Conservation (phyloP, 1,284 basidiomycete species). For the Pyrrhoderma noxium region DNA sequence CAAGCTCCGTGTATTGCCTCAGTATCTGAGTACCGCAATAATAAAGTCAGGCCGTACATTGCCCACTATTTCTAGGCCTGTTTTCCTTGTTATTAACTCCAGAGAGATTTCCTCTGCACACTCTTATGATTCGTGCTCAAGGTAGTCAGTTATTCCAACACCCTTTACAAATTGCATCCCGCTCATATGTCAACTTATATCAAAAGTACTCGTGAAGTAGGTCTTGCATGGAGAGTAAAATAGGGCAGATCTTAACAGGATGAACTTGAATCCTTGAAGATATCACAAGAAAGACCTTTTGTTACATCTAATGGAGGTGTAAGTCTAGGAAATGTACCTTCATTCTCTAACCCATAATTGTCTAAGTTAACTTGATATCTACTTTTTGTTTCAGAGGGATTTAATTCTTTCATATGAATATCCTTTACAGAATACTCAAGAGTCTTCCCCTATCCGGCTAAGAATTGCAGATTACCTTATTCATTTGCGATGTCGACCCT, state of each 20-base stretch:
- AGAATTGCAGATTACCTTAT: slow-evolving; percentile 6
- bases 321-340: slow-evolving; percentile 43
- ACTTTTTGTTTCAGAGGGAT: slow-evolving; percentile 27
- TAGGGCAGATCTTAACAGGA: slow-evolving; percentile 10
- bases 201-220: slow-evolving; percentile 24
- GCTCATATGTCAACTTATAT: slow-evolving; percentile 26
- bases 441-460: neutral
- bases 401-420: slow-evolving; percentile 27
- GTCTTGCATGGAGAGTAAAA: slow-evolving; percentile 23
- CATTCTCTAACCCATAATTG: neutral
- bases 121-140: slow-evolving; percentile 32
- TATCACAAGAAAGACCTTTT: slow-evolving; percentile 16
- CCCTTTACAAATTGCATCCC: slow-evolving; percentile 41
- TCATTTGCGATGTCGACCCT: slow-evolving; percentile 36
- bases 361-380: neutral
- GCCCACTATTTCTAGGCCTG: no score
- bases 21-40: no score
- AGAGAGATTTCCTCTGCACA: slow-evolving; percentile 40
- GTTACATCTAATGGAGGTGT: slow-evolving; percentile 36
- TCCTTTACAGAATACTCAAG: slow-evolving; percentile 12
- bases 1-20: no score
- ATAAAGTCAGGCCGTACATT: no score
- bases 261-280: no score
- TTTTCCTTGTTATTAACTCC: slow-evolving; percentile 37
- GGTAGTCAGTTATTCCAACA: slow-evolving; percentile 30